Conservation (phyloP, 1,284 basidiomycete genomes). For the Agroathelia rolfsii region DNA sequence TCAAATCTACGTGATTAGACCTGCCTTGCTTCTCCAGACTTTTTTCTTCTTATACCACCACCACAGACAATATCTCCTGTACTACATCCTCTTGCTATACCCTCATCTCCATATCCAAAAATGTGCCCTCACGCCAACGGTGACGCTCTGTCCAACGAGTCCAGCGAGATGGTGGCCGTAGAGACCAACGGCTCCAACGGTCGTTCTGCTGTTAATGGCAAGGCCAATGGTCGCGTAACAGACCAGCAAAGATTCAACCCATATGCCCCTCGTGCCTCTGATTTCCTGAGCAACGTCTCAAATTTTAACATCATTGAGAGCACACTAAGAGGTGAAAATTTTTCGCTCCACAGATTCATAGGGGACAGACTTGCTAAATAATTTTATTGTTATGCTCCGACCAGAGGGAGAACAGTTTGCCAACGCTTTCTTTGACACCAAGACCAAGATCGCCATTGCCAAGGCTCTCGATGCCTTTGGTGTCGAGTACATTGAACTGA, state of each 20-base stretch:
- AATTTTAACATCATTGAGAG: slow-evolving; percentile 98
- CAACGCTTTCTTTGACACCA: slow-evolving; percentile 98
- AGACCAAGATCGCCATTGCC: slow-evolving; percentile 99
- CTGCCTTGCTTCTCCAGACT: too few species aligned
- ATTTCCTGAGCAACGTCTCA: slow-evolving; percentile 85
- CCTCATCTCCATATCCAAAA: slow-evolving; percentile 17
- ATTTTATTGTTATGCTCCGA: slow-evolving; percentile 9
- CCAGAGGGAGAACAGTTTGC: slow-evolving; percentile 98
- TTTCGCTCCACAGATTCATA: slow-evolving; percentile 5
- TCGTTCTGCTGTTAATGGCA: slow-evolving; percentile 27
- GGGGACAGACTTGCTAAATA: too few species aligned
- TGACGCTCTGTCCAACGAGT: slow-evolving; percentile 34
- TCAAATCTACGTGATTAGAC: too few species aligned
- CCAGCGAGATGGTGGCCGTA: slow-evolving; percentile 59
- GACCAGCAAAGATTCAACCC: slow-evolving; percentile 55
- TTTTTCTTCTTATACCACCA: too few species aligned
- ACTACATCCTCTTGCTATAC: slow-evolving; percentile 8
- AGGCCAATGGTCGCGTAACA: slow-evolving; percentile 28
- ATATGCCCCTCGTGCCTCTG: slow-evolving; percentile 81
- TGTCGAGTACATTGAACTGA: slow-evolving; percentile 99
- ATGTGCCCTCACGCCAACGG: slow-evolving; percentile 64
- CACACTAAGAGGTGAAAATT: slow-evolving; percentile 76
- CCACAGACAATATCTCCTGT: too few species aligned
- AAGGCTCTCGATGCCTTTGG: slow-evolving; percentile 96
- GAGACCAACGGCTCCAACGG: slow-evolving; percentile 39